phyloP scores from a whole-genome alignment of 2,329 filamentous ascomycete species.

The Dactylonectria estremocensis region DNA sequence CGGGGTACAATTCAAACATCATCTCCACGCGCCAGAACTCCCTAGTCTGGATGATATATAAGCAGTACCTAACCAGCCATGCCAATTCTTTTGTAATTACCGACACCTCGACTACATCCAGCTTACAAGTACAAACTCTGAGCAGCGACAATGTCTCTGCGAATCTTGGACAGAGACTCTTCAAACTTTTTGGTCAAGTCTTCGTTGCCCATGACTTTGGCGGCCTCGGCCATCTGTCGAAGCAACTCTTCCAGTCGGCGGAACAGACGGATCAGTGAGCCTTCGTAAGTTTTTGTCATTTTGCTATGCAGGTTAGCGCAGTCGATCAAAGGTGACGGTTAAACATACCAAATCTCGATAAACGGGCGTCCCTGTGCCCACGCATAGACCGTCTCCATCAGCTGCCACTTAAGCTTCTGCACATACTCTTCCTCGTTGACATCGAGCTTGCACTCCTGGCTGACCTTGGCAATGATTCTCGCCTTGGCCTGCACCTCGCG shows the following conservation, averaged over 20 bases:
- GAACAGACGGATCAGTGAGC: conserved; percentile 95
- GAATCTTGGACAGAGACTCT: conserved; percentile 85
- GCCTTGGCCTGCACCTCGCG: conserved; percentile 91
- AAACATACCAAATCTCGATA: conserved; percentile 90
- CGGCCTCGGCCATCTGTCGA: conserved; percentile 93
- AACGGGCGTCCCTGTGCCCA: conserved; percentile 95
- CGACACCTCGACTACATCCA: conserved; percentile 26
- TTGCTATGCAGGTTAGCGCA: conserved; percentile 72
- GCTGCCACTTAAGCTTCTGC: conserved; percentile 89
- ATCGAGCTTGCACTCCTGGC: conserved; percentile 92
- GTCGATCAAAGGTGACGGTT: background rate
- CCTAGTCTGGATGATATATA: conserved; percentile 43
- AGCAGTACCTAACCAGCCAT: conserved; percentile 37
- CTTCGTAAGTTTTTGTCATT: conserved; percentile 99
- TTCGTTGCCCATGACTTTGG: conserved; percentile 98
- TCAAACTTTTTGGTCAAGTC: conserved; percentile 96
- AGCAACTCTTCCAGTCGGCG: conserved; percentile 94
- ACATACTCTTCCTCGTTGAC: conserved; percentile 97
- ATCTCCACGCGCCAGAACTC: conserved; percentile 47
- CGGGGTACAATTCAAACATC: conserved; percentile 29
- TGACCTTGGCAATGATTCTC: conserved; percentile 90
- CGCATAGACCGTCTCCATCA: conserved; percentile 95
- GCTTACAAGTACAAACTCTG: conserved; percentile 89
- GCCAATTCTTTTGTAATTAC: conserved; percentile 21
- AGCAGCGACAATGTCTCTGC: conserved; percentile 93